Evolutionary conservation across 140 eudicot species (phyloP), one percentile per base, ranked within the genome.

Genomic region (Cichorium intybus): DNA sequence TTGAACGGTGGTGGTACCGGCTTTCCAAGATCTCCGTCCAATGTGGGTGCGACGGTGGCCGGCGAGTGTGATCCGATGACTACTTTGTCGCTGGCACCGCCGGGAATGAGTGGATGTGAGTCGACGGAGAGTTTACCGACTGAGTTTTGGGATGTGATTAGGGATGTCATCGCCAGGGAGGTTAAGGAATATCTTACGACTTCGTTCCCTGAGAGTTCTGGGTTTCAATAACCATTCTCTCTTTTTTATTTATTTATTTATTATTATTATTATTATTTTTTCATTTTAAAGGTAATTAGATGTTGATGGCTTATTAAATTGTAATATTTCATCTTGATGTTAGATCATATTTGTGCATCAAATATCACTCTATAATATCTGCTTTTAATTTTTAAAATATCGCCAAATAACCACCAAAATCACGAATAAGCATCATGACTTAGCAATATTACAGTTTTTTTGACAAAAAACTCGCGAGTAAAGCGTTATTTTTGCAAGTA

Each of bases 171-270:
- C 50, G 94, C 82, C 10, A 85, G 78, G 51, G 88, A 85, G 62
- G 94, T 82, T 76, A 82, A 79, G 68, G 95, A 85, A 35, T 85
- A 82, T 49, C 86, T 82, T 41, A 64, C 85, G 73, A 63, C 85
- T 74, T 79, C 93, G 85, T 81, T 73, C 15, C 63, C 64, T 24
- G 79, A 77, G n/a, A 28, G 69, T 66, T 71, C 80, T 47, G 80
- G 84, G 70, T 72, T 72, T 65, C 79, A 48, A 57, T 79, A 57
- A 55, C 37, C 0, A 1, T 43, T 66, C 27, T 45, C 62, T 16
- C 2, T 3, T 60, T 31, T 15, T 1, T n/a, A n/a, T n/a, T n/a
- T n/a, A n/a, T n/a, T n/a, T n/a, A n/a, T n/a, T n/a, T n/a, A n/a
- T n/a, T n/a, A n/a, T n/a, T n/a, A n/a, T n/a, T n/a, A n/a, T n/a